A percentile compares a stretch with the other conserved stretches of the same genome.
Conservation (phyloP, 1,139 yeast genomes). For the Geotrichum histeridarum region DNA sequence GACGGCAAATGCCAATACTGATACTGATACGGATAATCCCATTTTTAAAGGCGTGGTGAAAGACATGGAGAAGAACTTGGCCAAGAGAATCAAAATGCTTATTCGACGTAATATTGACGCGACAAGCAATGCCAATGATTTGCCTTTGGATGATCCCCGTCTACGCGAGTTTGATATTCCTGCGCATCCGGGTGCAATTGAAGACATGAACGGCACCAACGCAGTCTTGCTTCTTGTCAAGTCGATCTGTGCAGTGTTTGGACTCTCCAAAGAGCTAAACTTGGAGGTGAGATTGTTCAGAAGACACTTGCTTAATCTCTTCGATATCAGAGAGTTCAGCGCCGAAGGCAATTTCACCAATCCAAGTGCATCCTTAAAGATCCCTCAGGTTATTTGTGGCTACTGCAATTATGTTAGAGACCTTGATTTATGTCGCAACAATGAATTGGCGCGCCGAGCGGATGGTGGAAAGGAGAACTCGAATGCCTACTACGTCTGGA, state of each 20-base stretch:
- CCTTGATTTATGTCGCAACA: conserved; percentile 76
- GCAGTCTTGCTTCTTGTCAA: conserved; percentile 81
- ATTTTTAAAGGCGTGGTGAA: conserved; percentile 37
- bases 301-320: conserved; percentile 62
- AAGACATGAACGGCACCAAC: conserved; percentile 38
- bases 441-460: conserved; percentile 15
- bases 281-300: conserved; percentile 73
- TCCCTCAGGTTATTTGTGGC: conserved; percentile 71
- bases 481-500: conserved; percentile 44
- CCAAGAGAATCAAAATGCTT: conserved; percentile 62
- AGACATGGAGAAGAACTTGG: conserved; percentile 56
- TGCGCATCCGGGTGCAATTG: conserved; percentile 6
- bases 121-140: conserved; percentile 60
- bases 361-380: conserved; percentile 65
- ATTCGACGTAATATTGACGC: conserved; percentile 67
- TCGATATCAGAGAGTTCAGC: conserved; percentile 83
- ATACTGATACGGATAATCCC: conserved; percentile 23
- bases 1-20: conserved; percentile 14
- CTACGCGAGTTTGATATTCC: conserved; percentile 16
- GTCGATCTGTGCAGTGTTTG: conserved; percentile 64
- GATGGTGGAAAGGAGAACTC: conserved; percentile 14
- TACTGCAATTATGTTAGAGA: conserved; percentile 72
- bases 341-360: conserved; percentile 67
- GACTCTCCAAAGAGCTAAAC: conserved; percentile 57
- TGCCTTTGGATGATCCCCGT: conserved; percentile 67